Evolutionary conservation across 768 basidiomycete species (phyloP), one percentile per base, ranked within the genome.

Genomic region (Kwoniella newhampshirensis): DNA sequence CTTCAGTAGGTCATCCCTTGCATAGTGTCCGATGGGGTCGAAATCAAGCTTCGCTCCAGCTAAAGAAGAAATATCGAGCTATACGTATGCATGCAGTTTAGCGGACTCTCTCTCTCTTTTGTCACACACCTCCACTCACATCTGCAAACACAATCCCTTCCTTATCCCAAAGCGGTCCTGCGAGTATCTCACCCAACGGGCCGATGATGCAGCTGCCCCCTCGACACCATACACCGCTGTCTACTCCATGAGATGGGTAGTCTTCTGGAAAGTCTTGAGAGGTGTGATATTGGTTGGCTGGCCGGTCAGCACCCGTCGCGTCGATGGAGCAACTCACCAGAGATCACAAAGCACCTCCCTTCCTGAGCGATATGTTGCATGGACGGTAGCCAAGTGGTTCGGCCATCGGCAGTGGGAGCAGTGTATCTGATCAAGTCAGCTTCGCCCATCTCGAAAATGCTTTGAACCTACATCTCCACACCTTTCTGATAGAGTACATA

Each of bases 341-440:
- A 61, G 20, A 66, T 49, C 1, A 67, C 65, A 40, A 57, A 63
- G 51, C 65, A 67, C 42, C 65, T 46, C 2, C 65, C 65, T 43
- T 67, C 65, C 36, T 63, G 65, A 13, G 65, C 61, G 17, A 67
- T 63, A 42, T 67, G 62, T 45, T 67, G 65, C 65, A 67, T 60
- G 17, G 53, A 25, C 3, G 65, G 65, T 28, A 60, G 28, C 51
- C 58, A 60, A 11, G 65, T 63, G n/a, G 54, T 40, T 43, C 65
- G 25, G 15, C 54, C 59, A 50, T 67, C 65, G 17, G 65, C 65
- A 9, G 65, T 67, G 1, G 65, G 65, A 36, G 65, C 65, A 13
- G 56, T 57, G 46, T 67, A 67, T 48, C 65, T 67, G 51, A 7
- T 7, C 2, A 30, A 13, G 20, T 13, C 4, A 11, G 21, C 13